These are phyloP conservation scores for Tuctoria greenei DNA, from an alignment of 176 grass and related monocot species.

Conservation along the genomic window DNA sequence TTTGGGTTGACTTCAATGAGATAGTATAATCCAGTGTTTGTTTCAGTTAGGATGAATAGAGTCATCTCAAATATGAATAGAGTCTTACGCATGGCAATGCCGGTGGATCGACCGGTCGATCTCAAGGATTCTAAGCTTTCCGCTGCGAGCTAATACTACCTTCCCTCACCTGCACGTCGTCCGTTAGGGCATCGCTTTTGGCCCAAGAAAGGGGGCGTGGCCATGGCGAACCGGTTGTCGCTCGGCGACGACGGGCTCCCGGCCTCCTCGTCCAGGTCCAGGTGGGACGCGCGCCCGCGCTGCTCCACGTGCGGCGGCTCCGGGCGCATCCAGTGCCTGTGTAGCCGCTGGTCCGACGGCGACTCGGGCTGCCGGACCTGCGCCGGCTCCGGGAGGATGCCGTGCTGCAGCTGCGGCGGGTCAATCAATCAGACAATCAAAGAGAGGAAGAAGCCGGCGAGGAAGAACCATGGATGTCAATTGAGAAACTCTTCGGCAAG, in stretches of 20 bases:
- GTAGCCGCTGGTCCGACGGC: slow-evolving; percentile 87
- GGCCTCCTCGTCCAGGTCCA: background rate
- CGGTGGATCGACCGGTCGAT: background rate
- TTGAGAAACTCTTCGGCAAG: too few relatives aligned
- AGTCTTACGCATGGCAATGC: slow-evolving; percentile 49
- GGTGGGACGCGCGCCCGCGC: slow-evolving; percentile 54
- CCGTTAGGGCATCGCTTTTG: slow-evolving; percentile 49
- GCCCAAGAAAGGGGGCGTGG: slow-evolving; percentile 33
- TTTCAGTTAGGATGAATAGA: too few relatives aligned
- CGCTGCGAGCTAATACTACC: slow-evolving; percentile 10
- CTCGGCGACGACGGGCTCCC: slow-evolving; percentile 34
- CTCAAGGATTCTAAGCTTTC: slow-evolving; percentile 36
- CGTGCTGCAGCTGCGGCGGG: slow-evolving; percentile 80
- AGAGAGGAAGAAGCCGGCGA: too few relatives aligned
- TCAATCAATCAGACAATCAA: too few relatives aligned
- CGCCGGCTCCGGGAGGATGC: slow-evolving; percentile 66
- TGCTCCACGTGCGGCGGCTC: slow-evolving; percentile 82
- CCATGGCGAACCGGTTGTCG: slow-evolving; percentile 61
- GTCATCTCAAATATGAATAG: too few relatives aligned
- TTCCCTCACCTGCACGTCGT: slow-evolving; percentile 33
- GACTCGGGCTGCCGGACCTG: slow-evolving; percentile 81
- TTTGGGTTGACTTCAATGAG: too few relatives aligned
- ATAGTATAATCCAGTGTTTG: too few relatives aligned
- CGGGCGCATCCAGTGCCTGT: slow-evolving; percentile 67
- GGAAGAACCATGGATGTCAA: too few relatives aligned